A percentile compares a stretch with the other conserved stretches of the same genome.
phyloP scores from a whole-genome alignment of 2,329 filamentous ascomycete species.

The Chaetomiaceae sp. region DNA sequence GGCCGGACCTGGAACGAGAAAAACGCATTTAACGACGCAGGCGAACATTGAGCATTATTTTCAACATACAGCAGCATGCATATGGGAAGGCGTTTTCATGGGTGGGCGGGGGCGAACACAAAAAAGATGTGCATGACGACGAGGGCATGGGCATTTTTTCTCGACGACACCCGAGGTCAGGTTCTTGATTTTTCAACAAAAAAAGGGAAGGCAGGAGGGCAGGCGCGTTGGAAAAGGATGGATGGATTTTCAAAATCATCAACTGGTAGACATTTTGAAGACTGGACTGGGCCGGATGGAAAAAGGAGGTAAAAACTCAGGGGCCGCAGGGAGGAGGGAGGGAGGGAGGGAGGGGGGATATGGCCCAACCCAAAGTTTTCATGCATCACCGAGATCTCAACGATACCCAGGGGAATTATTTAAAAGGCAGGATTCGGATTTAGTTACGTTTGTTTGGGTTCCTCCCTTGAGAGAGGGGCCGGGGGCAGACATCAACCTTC shows the following conservation, averaged over 20 bases:
- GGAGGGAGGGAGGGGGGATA: slow-evolving; percentile 8
- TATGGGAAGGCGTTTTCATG: slow-evolving; percentile 18
- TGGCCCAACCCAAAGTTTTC: slow-evolving; percentile 20
- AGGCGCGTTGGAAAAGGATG: slow-evolving; percentile 14
- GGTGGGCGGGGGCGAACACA: slow-evolving; percentile 11
- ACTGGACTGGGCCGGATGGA: slow-evolving; percentile 1
- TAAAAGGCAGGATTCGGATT: slow-evolving; percentile 15
- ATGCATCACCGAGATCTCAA: slow-evolving; percentile 33
- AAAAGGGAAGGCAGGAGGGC: slow-evolving; percentile 11
- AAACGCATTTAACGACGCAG: slow-evolving; percentile 17
- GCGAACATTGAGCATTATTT: slow-evolving; percentile 18
- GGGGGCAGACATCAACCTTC: slow-evolving; percentile 1
- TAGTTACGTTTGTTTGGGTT: slow-evolving; percentile 1
- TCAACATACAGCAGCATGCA: slow-evolving; percentile 19
- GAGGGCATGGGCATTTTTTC: slow-evolving; percentile 7
- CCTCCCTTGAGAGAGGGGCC: background rate
- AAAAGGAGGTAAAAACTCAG: no score
- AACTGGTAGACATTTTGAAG: slow-evolving; percentile 16
- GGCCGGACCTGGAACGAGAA: slow-evolving; percentile 8
- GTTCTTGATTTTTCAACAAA: slow-evolving; percentile 31
- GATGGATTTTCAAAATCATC: slow-evolving; percentile 14
- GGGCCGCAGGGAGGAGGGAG: background rate
- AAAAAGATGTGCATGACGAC: slow-evolving; percentile 5
- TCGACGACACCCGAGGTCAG: slow-evolving; percentile 5
- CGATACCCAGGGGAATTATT: slow-evolving; percentile 33